Evolutionary conservation across 163 green algal species (phyloP), one percentile per base, ranked within the genome.

Genomic region (Prototheca wickerhamii): DNA sequence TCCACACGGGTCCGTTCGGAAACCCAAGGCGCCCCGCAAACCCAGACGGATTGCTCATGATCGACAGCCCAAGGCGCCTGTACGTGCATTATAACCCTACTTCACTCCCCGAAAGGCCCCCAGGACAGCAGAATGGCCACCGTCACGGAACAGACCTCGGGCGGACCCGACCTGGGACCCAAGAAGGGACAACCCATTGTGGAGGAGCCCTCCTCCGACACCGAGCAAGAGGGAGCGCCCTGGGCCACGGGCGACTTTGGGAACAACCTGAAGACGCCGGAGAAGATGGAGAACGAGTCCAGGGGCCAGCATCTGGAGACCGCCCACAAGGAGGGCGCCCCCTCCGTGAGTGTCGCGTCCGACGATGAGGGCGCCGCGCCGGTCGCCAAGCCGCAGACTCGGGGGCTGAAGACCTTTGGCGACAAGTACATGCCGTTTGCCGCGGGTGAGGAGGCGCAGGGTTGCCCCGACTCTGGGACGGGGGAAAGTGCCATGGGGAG

Each of bases 401-500:
- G 18, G 5, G 71, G 71, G 17, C 56, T 56, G 21, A 58, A 75
- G 61, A 79, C 61, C 35, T 79, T 75, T 58, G 66, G 57, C 32
- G n/a, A 54, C 31, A 60, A 75, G 65, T 75, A 74, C 62, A 72
- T 79, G 72, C 63, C 69, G 4, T 76, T 76, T 49, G 69, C 69
- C 6, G 69, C 69, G 4, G 69, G 69, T 76, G 37, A 4, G 65
- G 28, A 10, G 23, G n/a, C 18, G 34, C 10, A 65, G 12, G 35
- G 34, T 46, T 40, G 17, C 18, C 18, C 35, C 7, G 28, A 43
- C n/a, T n/a, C n/a, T n/a, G n/a, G 1, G 23, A 28, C 23, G 25
- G 20, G 18, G 10, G 17, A 28, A 6, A 28, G 20, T 44, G 18
- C 30, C 23, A 53, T 2, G 25, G 34, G 4, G 12, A 52, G 2